Evolutionary conservation across 345 rosid genomes (phyloP).

Genomic region (Rhizophora apiculata): DNA sequence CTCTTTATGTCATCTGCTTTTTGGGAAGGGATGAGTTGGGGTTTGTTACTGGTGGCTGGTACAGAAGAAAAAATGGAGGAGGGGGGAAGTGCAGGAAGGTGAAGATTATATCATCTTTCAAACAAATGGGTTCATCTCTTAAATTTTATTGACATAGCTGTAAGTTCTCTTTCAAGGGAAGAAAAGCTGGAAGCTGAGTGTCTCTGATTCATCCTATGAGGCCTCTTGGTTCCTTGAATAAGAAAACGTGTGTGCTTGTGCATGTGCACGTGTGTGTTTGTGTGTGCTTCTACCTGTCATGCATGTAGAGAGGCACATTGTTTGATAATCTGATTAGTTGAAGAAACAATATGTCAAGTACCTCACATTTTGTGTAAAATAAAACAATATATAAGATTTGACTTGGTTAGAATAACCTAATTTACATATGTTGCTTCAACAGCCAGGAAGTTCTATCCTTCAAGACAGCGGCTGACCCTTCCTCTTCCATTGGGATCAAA

Average conservation of each 20-base stretch:
- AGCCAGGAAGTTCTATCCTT: conserved; percentile 90
- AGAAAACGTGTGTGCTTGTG: neutral
- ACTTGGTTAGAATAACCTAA: conserved; percentile 7
- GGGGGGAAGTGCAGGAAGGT: no score
- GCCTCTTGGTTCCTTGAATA: neutral
- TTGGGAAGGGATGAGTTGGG: neutral
- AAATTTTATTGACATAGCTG: neutral
- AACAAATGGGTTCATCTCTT: neutral
- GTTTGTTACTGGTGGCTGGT: neutral
- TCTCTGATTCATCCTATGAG: neutral
- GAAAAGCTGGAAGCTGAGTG: neutral
- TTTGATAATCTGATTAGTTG: no score
- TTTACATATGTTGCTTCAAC: conserved; percentile 26
- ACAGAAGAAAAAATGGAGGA: no score
- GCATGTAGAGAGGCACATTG: no score
- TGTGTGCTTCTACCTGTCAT: no score
- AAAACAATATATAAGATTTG: conserved; percentile 2
- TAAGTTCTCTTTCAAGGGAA: no score
- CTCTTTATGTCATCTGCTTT: neutral
- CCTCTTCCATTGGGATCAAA: conserved; percentile 72
- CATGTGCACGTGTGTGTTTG: no score
- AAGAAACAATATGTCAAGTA: no score
- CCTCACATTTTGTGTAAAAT: neutral
- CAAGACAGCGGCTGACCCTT: conserved; percentile 92
- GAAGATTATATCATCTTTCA: neutral